Percentiles rank a stretch among this genome's conserved stretches.
Evolutionary conservation across 208 protist genomes (phyloP).

Genomic region (Blechomonas ayalai): DNA sequence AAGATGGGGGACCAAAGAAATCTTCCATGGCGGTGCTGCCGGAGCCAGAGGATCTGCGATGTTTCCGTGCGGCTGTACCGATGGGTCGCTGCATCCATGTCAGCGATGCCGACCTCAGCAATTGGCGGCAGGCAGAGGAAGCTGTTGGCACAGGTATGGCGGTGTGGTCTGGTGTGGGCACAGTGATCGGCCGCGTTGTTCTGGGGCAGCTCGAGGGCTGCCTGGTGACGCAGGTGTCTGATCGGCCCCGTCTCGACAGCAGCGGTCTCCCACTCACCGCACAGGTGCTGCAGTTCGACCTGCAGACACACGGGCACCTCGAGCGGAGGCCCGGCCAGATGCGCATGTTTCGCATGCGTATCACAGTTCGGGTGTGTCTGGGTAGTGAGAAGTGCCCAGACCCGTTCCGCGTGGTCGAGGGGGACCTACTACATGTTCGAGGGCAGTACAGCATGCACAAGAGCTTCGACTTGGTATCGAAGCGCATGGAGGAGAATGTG

Average conservation of each 20-base stretch:
- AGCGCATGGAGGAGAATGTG: constrained; percentile 50
- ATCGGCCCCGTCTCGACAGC: constrained; percentile 3
- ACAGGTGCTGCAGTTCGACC: constrained; percentile 46
- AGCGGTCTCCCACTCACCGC: not conserved
- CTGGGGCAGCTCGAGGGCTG: constrained; percentile 16
- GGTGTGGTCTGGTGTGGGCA: constrained; percentile 19
- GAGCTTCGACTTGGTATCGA: constrained; percentile 69
- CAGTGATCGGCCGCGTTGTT: constrained; percentile 16
- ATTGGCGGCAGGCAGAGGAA: constrained; percentile 6
- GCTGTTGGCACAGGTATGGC: constrained; percentile 25
- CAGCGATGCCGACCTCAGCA: constrained; percentile 7
- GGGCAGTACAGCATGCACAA: constrained; percentile 63
- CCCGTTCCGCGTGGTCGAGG: constrained; percentile 21
- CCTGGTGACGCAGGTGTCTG: constrained; percentile 2
- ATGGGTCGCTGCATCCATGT: constrained; percentile 14
- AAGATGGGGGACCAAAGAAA: not conserved
- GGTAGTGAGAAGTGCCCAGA: no score
- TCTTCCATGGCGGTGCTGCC: not conserved
- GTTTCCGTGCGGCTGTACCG: constrained; percentile 1
- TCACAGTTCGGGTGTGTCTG: no score
- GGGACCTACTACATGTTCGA: constrained; percentile 48
- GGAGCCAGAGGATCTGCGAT: not conserved
- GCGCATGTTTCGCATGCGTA: constrained; percentile 38
- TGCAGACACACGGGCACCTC: constrained; percentile 43
- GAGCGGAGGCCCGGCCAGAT: constrained; percentile 45